phyloP scores from a whole-genome alignment of 148 eudicot species.

The Limonium bicolor region DNA sequence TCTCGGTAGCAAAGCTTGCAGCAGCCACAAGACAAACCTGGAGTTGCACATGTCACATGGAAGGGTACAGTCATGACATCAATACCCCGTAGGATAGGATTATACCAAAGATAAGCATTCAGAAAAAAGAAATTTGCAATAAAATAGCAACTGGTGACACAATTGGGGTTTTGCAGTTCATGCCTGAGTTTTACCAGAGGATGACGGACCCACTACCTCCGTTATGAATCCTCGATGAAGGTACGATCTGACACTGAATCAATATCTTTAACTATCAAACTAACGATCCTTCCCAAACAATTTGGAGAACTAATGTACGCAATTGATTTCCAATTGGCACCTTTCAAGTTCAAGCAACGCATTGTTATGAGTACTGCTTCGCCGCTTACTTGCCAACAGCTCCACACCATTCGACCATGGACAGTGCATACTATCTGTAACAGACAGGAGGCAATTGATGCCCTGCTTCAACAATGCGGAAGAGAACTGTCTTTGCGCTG shows the following conservation, averaged over 20 bases:
- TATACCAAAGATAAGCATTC: no score
- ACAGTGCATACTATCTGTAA: constrained; percentile 40
- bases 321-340: no score
- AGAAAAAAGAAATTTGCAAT: no score
- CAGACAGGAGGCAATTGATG: constrained; percentile 38
- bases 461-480: constrained; percentile 60
- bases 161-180: constrained; percentile 1
- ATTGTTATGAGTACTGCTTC: no score
- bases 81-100: no score
- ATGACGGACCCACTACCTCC: constrained; percentile 88
- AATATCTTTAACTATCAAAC: constrained; percentile 2
- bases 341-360: constrained; percentile 31
- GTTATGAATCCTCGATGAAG: constrained; percentile 55
- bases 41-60: no score
- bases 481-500: constrained; percentile 27
- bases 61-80: no score
- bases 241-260: constrained; percentile 34
- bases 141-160: constrained; percentile 1
- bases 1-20: constrained; percentile 34
- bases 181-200: constrained; percentile 90
- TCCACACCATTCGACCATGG: constrained; percentile 69
- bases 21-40: constrained; percentile 78
- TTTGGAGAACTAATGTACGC: constrained; percentile 20
- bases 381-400: constrained; percentile 43
- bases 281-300: constrained; percentile 2